Base-by-base conservation (phyloP, 192 early-diverging fungal genomes). In the Entomortierella beljakovae region DNA sequence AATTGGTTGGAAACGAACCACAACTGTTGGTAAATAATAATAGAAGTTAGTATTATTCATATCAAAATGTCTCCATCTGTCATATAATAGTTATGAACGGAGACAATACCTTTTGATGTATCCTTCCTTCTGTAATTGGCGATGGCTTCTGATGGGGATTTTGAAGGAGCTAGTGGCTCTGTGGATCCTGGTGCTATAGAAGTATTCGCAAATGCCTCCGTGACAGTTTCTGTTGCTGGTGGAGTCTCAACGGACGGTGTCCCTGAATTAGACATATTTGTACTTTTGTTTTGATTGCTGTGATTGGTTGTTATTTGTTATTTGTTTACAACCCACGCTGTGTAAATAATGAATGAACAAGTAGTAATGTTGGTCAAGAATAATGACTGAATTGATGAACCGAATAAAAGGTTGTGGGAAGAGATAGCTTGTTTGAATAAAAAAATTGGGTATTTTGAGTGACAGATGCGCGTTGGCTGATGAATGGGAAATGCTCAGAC, bases 1-100 rank as follows among this genome's bases (percentile, higher is more conserved):
- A 16, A 94, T 94, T 1, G 94, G 88, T 61, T 86, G 62, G 66
- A 98, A 94, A 15, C 89, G 88, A 8, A 96, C 93, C n/a, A 96
- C 86, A n/a, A 97, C 92, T 95, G 57, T 22, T 16, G n/a, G 34
- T 16, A 34, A 34, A 43, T 25, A 46, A 66, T 26, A 33, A 33
- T 5, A 51, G n/a, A 6, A 32, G 32, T 35, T 35, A 37, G n/a
- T 18, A 46, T 20, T 40, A 40, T 40, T n/a, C n/a, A n/a, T n/a
- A n/a, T n/a, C n/a, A n/a, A n/a, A n/a, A n/a, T n/a, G n/a, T n/a
- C n/a, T n/a, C n/a, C n/a, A n/a, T n/a, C n/a, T n/a, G n/a, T n/a
- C n/a, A 32, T 20, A 49, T 16, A 25, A 18, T 15, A n/a, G 35
- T 60, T n/a, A 10, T 33, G n/a, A 23, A 23, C n/a, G 50, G 15